Conservation (phyloP, 2,329 filamentous ascomycete genomes). For the Fusarium metavorans region DNA sequence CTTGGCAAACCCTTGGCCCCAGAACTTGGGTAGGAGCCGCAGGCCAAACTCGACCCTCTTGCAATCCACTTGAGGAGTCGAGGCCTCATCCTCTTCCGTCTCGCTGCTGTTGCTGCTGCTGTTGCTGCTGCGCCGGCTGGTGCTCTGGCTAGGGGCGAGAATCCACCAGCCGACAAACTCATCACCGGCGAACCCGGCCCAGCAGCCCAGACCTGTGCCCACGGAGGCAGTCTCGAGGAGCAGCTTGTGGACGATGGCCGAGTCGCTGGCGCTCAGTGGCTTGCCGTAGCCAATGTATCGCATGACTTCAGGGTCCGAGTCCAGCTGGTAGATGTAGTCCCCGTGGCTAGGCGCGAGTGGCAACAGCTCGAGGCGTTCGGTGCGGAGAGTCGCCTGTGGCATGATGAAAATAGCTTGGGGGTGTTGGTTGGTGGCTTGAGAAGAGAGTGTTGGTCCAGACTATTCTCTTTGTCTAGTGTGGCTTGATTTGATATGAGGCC, state of each 20-base stretch:
- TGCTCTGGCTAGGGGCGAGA: slow-evolving; percentile 39
- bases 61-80: slow-evolving; percentile 14
- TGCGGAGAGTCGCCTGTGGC: slow-evolving; percentile 35
- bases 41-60: slow-evolving; percentile 44
- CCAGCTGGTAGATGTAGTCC: slow-evolving; percentile 36
- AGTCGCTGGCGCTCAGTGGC: slow-evolving; percentile 33
- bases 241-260: slow-evolving; percentile 37
- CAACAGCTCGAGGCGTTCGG: slow-evolving; percentile 30
- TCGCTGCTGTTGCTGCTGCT: neutral
- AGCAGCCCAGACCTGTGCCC: slow-evolving; percentile 37
- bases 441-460: neutral
- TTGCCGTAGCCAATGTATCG: slow-evolving; percentile 41
- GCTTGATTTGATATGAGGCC: neutral
- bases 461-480: neutral
- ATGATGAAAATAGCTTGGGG: slow-evolving; percentile 13
- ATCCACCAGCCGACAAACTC: slow-evolving; percentile 49
- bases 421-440: neutral
- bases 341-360: slow-evolving; percentile 33
- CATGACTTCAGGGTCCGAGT: slow-evolving; percentile 37
- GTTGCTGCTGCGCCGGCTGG: slow-evolving; percentile 1
- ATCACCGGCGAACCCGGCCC: slow-evolving; percentile 37
- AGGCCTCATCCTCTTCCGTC: neutral
- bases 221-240: slow-evolving; percentile 37
- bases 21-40: slow-evolving; percentile 45
- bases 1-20: slow-evolving; percentile 48